Percentiles rank a stretch among this genome's conserved stretches.
Evolutionary conservation across 1,139 yeast genomes (phyloP).

Genomic region (Eremothecium cymbalariae): DNA sequence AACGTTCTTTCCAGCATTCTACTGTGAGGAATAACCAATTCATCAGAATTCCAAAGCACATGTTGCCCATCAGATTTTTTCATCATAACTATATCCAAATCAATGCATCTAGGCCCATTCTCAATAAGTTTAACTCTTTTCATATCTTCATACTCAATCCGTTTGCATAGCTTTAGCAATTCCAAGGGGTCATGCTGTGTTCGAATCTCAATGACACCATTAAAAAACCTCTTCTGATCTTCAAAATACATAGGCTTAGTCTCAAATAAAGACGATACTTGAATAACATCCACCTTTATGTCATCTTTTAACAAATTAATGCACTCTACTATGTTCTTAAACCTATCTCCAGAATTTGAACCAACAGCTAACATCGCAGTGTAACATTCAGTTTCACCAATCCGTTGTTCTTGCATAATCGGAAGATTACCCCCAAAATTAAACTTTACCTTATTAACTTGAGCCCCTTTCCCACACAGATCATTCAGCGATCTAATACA

Average conservation of each 20-base stretch:
- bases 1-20: slow-evolving; percentile 83
- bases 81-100: slow-evolving; percentile 74
- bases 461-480: slow-evolving; percentile 18
- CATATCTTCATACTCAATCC: slow-evolving; percentile 65
- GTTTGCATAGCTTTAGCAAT: slow-evolving; percentile 53
- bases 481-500: slow-evolving; percentile 43
- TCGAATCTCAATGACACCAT: slow-evolving; percentile 68
- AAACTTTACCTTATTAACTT: neutral
- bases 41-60: slow-evolving; percentile 39
- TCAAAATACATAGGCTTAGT: slow-evolving; percentile 88
- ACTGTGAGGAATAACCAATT: slow-evolving; percentile 74
- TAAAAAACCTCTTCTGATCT: slow-evolving; percentile 75
- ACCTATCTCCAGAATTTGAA: slow-evolving; percentile 69
- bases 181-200: slow-evolving; percentile 54
- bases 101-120: slow-evolving; percentile 89
- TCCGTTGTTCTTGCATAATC: slow-evolving; percentile 7
- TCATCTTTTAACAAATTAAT: slow-evolving; percentile 40
- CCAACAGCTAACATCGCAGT: slow-evolving; percentile 81
- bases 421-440: slow-evolving; percentile 27
- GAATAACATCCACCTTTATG: slow-evolving; percentile 39
- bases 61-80: slow-evolving; percentile 22
- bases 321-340: slow-evolving; percentile 54
- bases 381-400: slow-evolving; percentile 32
- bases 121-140: slow-evolving; percentile 70
- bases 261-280: slow-evolving; percentile 71